Base-by-base conservation (phyloP, 2,329 filamentous ascomycete species). In the Dactylellina cionopaga region DNA sequence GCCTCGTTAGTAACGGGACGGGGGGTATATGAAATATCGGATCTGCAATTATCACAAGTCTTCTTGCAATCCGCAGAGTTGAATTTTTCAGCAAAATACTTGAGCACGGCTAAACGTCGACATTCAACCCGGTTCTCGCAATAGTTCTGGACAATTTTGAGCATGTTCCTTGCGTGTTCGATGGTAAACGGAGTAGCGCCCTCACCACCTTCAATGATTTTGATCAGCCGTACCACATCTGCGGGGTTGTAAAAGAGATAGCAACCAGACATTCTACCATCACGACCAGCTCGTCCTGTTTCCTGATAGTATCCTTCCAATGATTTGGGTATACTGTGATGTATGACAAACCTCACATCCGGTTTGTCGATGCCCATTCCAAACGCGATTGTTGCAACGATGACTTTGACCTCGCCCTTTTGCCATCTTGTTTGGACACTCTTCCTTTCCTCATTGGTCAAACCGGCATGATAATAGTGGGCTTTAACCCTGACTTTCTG, bases 301-400 rank as follows among this genome's bases (percentile, higher is more conserved):
- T 99, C 95, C 79, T 99, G 95, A 78, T 99, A 99, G 80, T 99
- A 99, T 0, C 95, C 95, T 81, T 99, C 95, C 59, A 99, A 83
- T 77, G 92, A 97, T 81, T 99, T 98, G 0, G 95, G 95, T 4
- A 99, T 84, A 43, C 89, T 91, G 77, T 96, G 90, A 78, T 99
- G 96, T 39, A 99, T 92, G 31, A 99, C 95, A 79, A 96, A 99
- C 25, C 95, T 90, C 49, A 99, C 95, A 79, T 99, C 90, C 0
- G 93, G 87, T 80, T 99, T 99, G 83, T 99, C 95, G 75, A 99
- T 99, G n/a, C 95, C 95, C 95, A 99, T 99, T 5, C 95, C 95
- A 79, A 99, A 99, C 22, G 95, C 95, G 80, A 99, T 98, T 0
- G 95, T 99, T 17, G 95, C 96, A 52, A 99, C 95, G 43, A 99